Evolutionary conservation across 208 protist genomes (phyloP).

Genomic region (Willaertia magna): DNA sequence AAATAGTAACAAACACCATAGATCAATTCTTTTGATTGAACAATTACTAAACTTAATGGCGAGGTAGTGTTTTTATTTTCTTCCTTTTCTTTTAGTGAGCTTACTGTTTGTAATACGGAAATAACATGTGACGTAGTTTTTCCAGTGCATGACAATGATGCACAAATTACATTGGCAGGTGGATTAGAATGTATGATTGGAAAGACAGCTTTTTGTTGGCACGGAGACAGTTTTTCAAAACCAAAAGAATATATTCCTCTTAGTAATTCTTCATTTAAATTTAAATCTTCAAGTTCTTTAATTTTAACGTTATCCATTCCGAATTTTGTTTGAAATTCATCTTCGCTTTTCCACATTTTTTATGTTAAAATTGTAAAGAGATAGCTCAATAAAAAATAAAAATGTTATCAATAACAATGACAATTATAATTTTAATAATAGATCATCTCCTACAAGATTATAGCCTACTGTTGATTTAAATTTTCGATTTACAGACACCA

Average conservation of each 20-base stretch:
- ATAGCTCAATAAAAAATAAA: no score
- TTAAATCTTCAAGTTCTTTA: conserved; percentile 91
- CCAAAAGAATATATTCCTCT: conserved; percentile 95
- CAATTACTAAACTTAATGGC: conserved; percentile 85
- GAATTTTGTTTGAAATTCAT: no score
- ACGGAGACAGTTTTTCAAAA: conserved; percentile 96
- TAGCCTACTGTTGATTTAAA: no score
- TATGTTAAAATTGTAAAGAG: no score
- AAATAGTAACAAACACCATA: conserved; percentile 88
- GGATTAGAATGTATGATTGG: conserved; percentile 77
- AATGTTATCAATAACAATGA: no score
- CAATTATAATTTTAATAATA: no score
- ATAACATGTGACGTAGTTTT: conserved; percentile 98
- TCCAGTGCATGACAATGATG: conserved; percentile 86
- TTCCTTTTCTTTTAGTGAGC: conserved; percentile 72
- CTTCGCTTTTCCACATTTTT: no score
- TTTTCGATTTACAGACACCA: no score
- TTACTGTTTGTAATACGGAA: conserved; percentile 51
- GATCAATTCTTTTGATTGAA: conserved; percentile 87
- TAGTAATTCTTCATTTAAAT: conserved; percentile 84
- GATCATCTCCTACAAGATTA: no score
- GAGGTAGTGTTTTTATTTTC: conserved; percentile 49
- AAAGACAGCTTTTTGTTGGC: conserved; percentile 94
- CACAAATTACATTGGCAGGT: conserved; percentile 82
- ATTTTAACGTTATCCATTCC: no score